A percentile compares a stretch with the other conserved stretches of the same genome.
These are phyloP conservation scores for Penicillium diatomitis DNA, from an alignment of 495 filamentous ascomycete genomes.

Conservation along the genomic window DNA sequence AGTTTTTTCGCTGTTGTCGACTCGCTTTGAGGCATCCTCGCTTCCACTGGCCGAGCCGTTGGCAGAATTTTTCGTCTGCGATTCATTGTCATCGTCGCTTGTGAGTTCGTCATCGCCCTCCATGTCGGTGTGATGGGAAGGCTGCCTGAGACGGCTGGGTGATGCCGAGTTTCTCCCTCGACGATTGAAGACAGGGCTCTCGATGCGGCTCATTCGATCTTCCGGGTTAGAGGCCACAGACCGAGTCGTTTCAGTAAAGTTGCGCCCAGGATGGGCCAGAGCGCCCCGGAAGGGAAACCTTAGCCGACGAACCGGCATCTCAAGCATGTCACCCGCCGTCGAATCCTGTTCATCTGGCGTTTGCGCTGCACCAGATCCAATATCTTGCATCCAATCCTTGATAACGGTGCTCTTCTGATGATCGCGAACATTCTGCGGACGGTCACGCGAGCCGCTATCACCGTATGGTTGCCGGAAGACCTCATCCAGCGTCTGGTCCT, in stretches of 20 bases:
- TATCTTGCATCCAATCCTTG: conserved; percentile 75
- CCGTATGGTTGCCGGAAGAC: conserved; percentile 65
- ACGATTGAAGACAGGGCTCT: conserved; percentile 21
- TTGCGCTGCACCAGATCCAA: conserved; percentile 53
- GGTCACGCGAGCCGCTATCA: conserved; percentile 33
- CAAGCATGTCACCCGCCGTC: conserved; percentile 46
- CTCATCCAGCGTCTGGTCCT: conserved; percentile 85
- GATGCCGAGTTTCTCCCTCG: conserved; percentile 15
- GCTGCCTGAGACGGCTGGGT: conserved; percentile 22
- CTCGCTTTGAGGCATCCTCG: conserved; percentile 1
- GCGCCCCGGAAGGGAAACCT: conserved; percentile 25
- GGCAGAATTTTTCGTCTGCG: conserved; percentile 15
- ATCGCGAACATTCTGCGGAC: conserved; percentile 45
- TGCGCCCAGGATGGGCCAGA: conserved; percentile 24
- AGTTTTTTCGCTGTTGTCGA: conserved; percentile 16
- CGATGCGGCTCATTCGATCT: conserved; percentile 26
- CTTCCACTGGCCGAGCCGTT: conserved; percentile 25
- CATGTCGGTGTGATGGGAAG: conserved; percentile 57
- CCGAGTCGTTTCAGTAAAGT: conserved; percentile 43
- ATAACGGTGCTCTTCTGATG: conserved; percentile 67
- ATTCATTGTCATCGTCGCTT: conserved; percentile 63
- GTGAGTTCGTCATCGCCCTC: conserved; percentile 87
- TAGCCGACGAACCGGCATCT: conserved; percentile 30
- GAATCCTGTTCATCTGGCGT: conserved; percentile 55
- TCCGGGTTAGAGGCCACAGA: conserved; percentile 53